phyloP scores from a whole-genome alignment of 257 asterid species.

The Verbascum thapsus region DNA sequence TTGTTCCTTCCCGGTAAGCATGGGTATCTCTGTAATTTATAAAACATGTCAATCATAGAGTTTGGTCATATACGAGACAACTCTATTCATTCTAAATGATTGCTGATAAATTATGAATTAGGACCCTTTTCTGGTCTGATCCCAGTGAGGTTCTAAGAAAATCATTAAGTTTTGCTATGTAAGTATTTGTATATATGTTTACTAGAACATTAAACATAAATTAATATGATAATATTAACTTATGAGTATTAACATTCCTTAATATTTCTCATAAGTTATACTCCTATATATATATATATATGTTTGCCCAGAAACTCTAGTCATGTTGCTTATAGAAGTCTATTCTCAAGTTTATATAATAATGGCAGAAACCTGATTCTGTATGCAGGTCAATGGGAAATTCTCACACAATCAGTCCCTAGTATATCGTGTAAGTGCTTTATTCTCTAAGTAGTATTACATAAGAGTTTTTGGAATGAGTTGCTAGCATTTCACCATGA shows the following conservation, averaged over 20 bases:
- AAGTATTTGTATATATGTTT: not conserved
- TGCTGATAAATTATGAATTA: not conserved
- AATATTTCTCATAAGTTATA: not conserved
- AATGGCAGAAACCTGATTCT: constrained; percentile 31
- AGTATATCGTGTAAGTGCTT: constrained; percentile 70
- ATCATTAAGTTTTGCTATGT: not conserved
- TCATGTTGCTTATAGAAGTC: constrained; percentile 20
- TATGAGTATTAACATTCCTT: constrained; percentile 4
- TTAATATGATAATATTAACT: not conserved
- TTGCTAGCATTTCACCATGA: constrained; percentile 20
- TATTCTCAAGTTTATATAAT: not conserved
- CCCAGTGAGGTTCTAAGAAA: not conserved
- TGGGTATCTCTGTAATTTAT: constrained; percentile 1
- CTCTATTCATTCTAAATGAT: constrained; percentile 6
- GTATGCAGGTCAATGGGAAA: constrained; percentile 87
- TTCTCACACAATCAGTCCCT: constrained; percentile 79
- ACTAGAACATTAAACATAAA: not conserved
- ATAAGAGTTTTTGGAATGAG: not conserved
- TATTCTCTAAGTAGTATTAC: constrained; percentile 1
- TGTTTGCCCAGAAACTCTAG: constrained; percentile 23
- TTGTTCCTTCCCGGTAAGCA: constrained; percentile 89
- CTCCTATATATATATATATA: not conserved
- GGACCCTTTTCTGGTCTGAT: not conserved
- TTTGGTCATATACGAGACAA: not conserved
- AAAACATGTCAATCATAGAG: no score